Conservation (phyloP, 2,329 filamentous ascomycete genomes). For the Alternaria triticimaculans region DNA sequence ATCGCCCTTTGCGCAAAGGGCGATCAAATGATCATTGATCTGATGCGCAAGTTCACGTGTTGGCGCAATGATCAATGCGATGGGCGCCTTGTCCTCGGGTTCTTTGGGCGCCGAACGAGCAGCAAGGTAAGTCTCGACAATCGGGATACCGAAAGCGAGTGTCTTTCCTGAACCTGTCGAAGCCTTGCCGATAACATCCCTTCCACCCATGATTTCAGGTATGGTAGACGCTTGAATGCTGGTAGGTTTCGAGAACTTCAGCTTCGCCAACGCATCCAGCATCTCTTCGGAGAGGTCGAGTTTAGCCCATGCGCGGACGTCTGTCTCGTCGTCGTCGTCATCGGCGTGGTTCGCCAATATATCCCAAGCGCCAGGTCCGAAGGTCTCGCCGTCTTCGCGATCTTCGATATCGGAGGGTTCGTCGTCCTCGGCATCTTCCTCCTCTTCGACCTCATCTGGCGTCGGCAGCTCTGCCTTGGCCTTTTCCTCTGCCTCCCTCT, state of each 20-base stretch:
- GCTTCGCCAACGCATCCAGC: constrained; percentile 74
- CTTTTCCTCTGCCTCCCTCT: constrained; percentile 36
- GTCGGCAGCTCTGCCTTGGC: constrained; percentile 23
- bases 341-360: constrained; percentile 61
- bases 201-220: constrained; percentile 79
- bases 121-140: constrained; percentile 80
- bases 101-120: constrained; percentile 44
- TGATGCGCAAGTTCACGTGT: constrained; percentile 95
- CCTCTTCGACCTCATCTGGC: constrained; percentile 2
- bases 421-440: constrained; percentile 29
- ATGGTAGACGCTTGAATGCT: constrained; percentile 81
- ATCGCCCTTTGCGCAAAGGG: constrained; percentile 71
- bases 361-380: constrained; percentile 57
- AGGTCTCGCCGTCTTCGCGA: constrained; percentile 33
- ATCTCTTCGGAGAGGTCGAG: constrained; percentile 76
- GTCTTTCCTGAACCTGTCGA: constrained; percentile 97
- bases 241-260: constrained; percentile 83
- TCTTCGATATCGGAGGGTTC: constrained; percentile 23
- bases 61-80: constrained; percentile 80
- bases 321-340: constrained; percentile 64
- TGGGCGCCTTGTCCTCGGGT: constrained; percentile 53
- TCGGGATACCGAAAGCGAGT: constrained; percentile 90
- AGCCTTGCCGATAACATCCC: constrained; percentile 94
- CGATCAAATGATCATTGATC: constrained; percentile 79
- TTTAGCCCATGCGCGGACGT: constrained; percentile 79